Percentiles rank a stretch among this genome's conserved stretches.
These are phyloP conservation scores for Cladosporium colombiae DNA, from an alignment of 2,329 filamentous ascomycete genomes.

Conservation along the genomic window DNA sequence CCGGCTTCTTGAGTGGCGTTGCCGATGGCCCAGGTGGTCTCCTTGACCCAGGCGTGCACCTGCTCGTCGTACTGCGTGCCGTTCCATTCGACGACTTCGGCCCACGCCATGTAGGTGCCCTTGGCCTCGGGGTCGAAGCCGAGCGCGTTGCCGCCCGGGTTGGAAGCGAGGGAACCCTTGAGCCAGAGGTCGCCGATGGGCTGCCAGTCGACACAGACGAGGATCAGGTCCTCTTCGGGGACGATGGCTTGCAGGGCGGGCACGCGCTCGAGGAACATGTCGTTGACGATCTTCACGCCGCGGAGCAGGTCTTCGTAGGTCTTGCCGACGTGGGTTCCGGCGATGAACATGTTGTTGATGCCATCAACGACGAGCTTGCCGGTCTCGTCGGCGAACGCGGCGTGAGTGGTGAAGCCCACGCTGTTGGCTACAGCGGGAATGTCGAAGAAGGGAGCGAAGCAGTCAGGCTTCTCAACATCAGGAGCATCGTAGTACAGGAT, in stretches of 20 bases:
- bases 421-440: conserved; percentile 9
- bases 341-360: conserved; percentile 19
- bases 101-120: conserved; percentile 20
- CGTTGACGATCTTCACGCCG: conserved; percentile 17
- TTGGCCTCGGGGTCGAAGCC: conserved; percentile 23
- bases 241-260: conserved; percentile 17
- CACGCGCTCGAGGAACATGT: conserved; percentile 16
- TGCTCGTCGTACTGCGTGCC: conserved; percentile 25
- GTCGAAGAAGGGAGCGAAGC: conserved; percentile 19
- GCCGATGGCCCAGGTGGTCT: conserved; percentile 20
- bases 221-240: conserved; percentile 14
- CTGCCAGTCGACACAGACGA: conserved; percentile 19
- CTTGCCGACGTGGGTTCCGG: conserved; percentile 17
- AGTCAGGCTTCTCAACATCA: conserved; percentile 10
- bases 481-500: conserved; percentile 17
- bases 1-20: conserved; percentile 18
- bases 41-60: conserved; percentile 22
- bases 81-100: conserved; percentile 24
- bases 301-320: conserved; percentile 16
- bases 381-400: conserved; percentile 17
- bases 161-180: conserved; percentile 5
- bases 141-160: conserved; percentile 25
- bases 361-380: conserved; percentile 11
- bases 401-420: conserved; percentile 13
- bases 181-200: conserved; percentile 17